Conservation (phyloP, 768 basidiomycete genomes). For the Wakefieldia striispora region DNA sequence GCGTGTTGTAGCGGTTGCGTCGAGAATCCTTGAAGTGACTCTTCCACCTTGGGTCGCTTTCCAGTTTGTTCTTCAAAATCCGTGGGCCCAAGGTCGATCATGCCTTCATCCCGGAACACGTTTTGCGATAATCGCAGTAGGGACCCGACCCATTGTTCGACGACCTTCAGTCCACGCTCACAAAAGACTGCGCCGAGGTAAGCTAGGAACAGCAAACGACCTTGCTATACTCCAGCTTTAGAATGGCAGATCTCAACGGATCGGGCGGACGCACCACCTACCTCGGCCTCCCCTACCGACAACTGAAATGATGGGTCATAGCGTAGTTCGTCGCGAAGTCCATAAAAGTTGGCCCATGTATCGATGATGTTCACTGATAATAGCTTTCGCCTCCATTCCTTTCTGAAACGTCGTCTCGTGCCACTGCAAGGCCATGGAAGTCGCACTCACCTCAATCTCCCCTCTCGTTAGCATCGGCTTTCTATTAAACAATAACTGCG, state of each 20-base stretch:
- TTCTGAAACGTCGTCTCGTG: slow-evolving; percentile 24
- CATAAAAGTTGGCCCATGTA: slow-evolving; percentile 39
- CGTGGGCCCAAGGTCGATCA: slow-evolving; percentile 18
- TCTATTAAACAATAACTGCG: slow-evolving; percentile 45
- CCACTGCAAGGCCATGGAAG: slow-evolving; percentile 9
- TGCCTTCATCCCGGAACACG: slow-evolving; percentile 14
- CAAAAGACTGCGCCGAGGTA: slow-evolving; percentile 65
- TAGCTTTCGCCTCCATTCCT: slow-evolving; percentile 25
- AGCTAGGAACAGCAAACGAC: slow-evolving; percentile 55
- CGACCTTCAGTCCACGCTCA: slow-evolving; percentile 49
- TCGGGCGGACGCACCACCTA: slow-evolving; percentile 27
- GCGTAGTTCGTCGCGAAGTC: slow-evolving; percentile 33
- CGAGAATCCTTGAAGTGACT: slow-evolving; percentile 31
- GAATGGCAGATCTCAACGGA: slow-evolving; percentile 11
- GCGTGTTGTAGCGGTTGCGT: slow-evolving; percentile 24
- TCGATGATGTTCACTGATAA: slow-evolving; percentile 35
- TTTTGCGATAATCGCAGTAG: slow-evolving; percentile 32
- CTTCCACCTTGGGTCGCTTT: slow-evolving; percentile 31
- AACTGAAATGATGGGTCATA: slow-evolving; percentile 30
- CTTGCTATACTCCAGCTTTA: slow-evolving; percentile 44
- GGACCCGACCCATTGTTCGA: slow-evolving; percentile 56
- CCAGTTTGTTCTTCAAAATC: slow-evolving; percentile 29
- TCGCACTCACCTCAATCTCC: slow-evolving; percentile 50
- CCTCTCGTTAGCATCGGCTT: slow-evolving; percentile 48
- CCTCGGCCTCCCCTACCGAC: slow-evolving; percentile 34